Evolutionary conservation across 768 basidiomycete genomes (phyloP).

Genomic region (Paxillus rubicundulus): DNA sequence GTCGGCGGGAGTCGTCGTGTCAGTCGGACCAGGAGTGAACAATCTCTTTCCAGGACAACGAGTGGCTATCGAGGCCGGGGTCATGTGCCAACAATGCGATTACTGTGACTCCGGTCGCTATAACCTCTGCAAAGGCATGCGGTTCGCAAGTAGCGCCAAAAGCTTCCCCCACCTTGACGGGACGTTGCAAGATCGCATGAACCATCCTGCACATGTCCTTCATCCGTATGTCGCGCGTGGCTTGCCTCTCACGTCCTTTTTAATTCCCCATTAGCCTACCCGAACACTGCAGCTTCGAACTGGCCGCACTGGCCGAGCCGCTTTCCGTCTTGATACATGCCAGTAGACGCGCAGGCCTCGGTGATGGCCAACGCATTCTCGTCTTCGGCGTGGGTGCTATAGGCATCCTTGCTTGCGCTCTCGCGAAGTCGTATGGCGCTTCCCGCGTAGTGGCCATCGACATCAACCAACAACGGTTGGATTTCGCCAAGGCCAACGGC

Average conservation of each 20-base stretch:
- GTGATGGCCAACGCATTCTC: slow-evolving; percentile 66
- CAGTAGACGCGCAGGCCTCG: slow-evolving; percentile 42
- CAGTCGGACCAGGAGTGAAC: slow-evolving; percentile 72
- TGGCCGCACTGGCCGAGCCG: slow-evolving; percentile 89
- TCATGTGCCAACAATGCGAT: slow-evolving; percentile 76
- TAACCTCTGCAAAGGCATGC: slow-evolving; percentile 89
- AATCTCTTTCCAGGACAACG: slow-evolving; percentile 72
- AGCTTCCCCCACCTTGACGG: slow-evolving; percentile 93
- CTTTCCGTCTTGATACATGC: slow-evolving; percentile 85
- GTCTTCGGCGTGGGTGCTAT: slow-evolving; percentile 94
- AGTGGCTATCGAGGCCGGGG: slow-evolving; percentile 92
- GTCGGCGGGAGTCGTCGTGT: slow-evolving; percentile 81
- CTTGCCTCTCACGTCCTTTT: background rate
- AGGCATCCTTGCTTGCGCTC: slow-evolving; percentile 83
- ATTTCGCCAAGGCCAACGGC: slow-evolving; percentile 72
- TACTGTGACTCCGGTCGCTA: slow-evolving; percentile 77
- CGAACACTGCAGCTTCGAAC: slow-evolving; percentile 69
- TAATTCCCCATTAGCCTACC: slow-evolving; percentile 55
- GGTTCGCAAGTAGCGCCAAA: slow-evolving; percentile 87
- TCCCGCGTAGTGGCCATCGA: slow-evolving; percentile 74
- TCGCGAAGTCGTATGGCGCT: slow-evolving; percentile 72
- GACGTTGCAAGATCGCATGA: slow-evolving; percentile 83
- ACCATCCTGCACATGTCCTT: slow-evolving; percentile 82
- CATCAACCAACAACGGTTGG: slow-evolving; percentile 79
- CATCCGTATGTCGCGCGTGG: slow-evolving; percentile 66